phyloP scores from a whole-genome alignment of 805 yeast genomes.

The Torulaspora quercuum region DNA sequence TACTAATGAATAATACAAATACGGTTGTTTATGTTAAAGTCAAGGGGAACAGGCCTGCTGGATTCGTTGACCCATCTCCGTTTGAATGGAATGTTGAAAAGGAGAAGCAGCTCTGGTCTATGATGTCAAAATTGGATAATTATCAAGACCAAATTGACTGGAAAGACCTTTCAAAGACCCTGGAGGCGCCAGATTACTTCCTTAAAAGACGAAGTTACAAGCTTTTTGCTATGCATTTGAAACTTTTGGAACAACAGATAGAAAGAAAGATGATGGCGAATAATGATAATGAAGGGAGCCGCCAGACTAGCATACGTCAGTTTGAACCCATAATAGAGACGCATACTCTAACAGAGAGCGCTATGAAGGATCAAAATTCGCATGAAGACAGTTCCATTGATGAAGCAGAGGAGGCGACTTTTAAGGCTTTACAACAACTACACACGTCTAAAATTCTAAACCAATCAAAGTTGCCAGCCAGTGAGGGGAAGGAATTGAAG shows the following conservation, averaged over 20 bases:
- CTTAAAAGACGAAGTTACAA: slow-evolving; percentile 31
- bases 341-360: slow-evolving; percentile 3
- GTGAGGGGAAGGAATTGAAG: slow-evolving; percentile 5
- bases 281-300: slow-evolving; percentile 10
- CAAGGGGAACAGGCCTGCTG: slow-evolving; percentile 41
- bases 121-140: slow-evolving; percentile 25
- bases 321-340: slow-evolving; percentile 4
- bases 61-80: slow-evolving; percentile 40
- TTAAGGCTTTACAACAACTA: slow-evolving; percentile 21
- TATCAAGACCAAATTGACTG: slow-evolving; percentile 30
- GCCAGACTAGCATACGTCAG: slow-evolving; percentile 7
- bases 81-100: slow-evolving; percentile 34
- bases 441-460: slow-evolving; percentile 30
- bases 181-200: slow-evolving; percentile 37
- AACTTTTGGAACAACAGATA: slow-evolving; percentile 27
- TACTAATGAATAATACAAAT: slow-evolving; percentile 34
- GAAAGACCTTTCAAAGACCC: slow-evolving; percentile 34
- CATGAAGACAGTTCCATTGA: slow-evolving; percentile 2
- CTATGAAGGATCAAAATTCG: not conserved
- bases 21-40: slow-evolving; percentile 45
- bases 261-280: slow-evolving; percentile 17
- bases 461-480: slow-evolving; percentile 11
- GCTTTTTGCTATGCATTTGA: slow-evolving; percentile 29
- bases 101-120: slow-evolving; percentile 35
- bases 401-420: slow-evolving; percentile 13